These are phyloP conservation scores for Kwoniella botswanensis DNA, from an alignment of 768 basidiomycete species.

Conservation along the genomic window DNA sequence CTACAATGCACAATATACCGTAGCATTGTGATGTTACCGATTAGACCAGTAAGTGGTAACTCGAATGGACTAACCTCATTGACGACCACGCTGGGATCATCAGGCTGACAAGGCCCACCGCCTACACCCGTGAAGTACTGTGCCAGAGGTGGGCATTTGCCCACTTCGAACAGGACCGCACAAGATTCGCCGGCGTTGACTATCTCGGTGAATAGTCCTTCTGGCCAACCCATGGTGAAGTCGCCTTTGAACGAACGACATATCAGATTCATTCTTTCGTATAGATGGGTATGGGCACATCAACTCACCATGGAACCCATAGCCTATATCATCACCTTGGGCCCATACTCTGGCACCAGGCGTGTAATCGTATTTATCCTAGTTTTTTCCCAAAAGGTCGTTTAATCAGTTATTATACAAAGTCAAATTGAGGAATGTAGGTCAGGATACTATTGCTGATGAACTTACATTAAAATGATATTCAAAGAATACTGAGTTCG, in stretches of 20 bases:
- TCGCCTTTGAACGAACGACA: conserved; percentile 21
- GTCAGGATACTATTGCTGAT: not conserved
- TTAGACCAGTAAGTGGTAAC: no score
- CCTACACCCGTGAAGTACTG: conserved; percentile 12
- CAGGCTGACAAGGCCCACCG: conserved; percentile 22
- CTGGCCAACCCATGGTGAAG: conserved; percentile 47
- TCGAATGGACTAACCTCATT: conserved; percentile 35
- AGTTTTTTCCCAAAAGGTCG: not conserved
- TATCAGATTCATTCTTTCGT: no score
- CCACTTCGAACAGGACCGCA: conserved; percentile 26
- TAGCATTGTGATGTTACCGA: not conserved
- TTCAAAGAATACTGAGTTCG: conserved; percentile 38
- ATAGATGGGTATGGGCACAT: not conserved
- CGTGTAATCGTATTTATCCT: conserved; percentile 33
- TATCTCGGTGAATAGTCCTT: conserved; percentile 32
- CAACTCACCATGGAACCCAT: conserved; percentile 39
- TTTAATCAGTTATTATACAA: not conserved
- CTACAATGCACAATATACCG: not conserved
- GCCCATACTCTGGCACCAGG: conserved; percentile 34
- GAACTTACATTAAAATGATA: conserved; percentile 35
- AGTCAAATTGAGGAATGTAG: not conserved
- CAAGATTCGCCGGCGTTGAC: conserved; percentile 29
- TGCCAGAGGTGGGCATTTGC: conserved; percentile 31
- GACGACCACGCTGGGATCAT: conserved; percentile 27
- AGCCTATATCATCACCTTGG: conserved; percentile 40